Percentiles rank a stretch among this genome's conserved stretches.
These are phyloP conservation scores for Capronia epimyces DNA, from an alignment of 2,329 filamentous ascomycete genomes.

Conservation along the genomic window DNA sequence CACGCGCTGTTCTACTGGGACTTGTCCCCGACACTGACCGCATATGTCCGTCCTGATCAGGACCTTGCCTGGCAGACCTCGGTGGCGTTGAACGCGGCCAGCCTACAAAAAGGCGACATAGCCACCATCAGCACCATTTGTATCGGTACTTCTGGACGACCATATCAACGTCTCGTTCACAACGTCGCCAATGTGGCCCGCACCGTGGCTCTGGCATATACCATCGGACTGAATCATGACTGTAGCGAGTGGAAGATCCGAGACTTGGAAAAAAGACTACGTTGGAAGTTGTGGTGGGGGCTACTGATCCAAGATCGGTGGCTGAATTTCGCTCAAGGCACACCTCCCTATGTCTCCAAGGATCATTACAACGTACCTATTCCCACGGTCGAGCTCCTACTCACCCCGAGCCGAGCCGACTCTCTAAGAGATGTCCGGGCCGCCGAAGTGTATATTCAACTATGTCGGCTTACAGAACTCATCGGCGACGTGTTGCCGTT, in stretches of 20 bases:
- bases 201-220: conserved; percentile 51
- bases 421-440: conserved; percentile 41
- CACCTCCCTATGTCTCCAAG: conserved; percentile 49
- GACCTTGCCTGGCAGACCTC: conserved; percentile 60
- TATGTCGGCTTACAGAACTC: conserved; percentile 48
- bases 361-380: conserved; percentile 54
- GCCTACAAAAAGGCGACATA: conserved; percentile 54
- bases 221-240: conserved; percentile 52
- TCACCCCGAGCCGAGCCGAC: conserved; percentile 35
- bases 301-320: conserved; percentile 54
- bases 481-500: conserved; percentile 43
- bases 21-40: conserved; percentile 41
- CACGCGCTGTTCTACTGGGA: conserved; percentile 56
- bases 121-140: conserved; percentile 55
- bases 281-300: conserved; percentile 53
- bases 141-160: conserved; percentile 56
- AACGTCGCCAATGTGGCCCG: conserved; percentile 52
- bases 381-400: conserved; percentile 43
- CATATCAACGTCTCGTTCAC: conserved; percentile 31
- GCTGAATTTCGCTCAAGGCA: conserved; percentile 53
- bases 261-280: conserved; percentile 46
- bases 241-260: conserved; percentile 50
- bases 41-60: conserved; percentile 51
- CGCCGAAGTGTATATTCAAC: conserved; percentile 48
- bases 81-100: conserved; percentile 52